These are phyloP conservation scores for Aspergillus cristatus DNA, from an alignment of 495 filamentous ascomycete genomes.

Conservation along the genomic window DNA sequence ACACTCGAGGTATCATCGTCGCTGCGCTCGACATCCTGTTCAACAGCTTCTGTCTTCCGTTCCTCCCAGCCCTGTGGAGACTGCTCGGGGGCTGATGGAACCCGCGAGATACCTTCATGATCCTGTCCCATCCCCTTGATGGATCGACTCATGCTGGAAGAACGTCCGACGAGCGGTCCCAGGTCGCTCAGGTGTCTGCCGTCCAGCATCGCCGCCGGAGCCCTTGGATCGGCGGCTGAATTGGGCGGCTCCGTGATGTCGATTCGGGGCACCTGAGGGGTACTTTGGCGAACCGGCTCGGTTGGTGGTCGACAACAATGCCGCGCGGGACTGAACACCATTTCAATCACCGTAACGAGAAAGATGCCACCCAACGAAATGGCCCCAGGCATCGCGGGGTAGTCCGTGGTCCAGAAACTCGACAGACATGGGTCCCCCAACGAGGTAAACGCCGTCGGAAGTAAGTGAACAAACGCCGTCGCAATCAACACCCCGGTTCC, in stretches of 20 bases:
- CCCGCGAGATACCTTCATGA: constrained; percentile 15
- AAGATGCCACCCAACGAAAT: constrained; percentile 61
- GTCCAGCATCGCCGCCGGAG: constrained; percentile 2
- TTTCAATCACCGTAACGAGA: constrained; percentile 59
- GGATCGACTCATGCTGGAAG: constrained; percentile 22
- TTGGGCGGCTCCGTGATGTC: neutral
- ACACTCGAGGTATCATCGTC: constrained; percentile 4
- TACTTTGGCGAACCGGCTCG: neutral
- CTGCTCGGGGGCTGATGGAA: constrained; percentile 16
- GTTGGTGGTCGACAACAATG: constrained; percentile 18
- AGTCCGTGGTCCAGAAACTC: constrained; percentile 54
- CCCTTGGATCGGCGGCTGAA: neutral
- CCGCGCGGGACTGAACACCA: constrained; percentile 45
- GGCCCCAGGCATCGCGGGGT: constrained; percentile 59
- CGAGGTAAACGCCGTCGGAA: constrained; percentile 66
- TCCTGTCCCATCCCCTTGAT: constrained; percentile 22
- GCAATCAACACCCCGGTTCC: constrained; percentile 76
- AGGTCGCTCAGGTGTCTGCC: constrained; percentile 19
- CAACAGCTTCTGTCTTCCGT: constrained; percentile 6
- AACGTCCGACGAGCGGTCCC: constrained; percentile 21
- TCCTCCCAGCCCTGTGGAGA: constrained; percentile 5
- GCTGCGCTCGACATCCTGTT: constrained; percentile 13
- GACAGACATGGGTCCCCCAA: constrained; percentile 66
- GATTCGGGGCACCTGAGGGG: neutral
- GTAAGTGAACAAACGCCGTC: constrained; percentile 73